A percentile compares a stretch with the other conserved stretches of the same genome.
Conservation (phyloP, 768 basidiomycete species). For the Termitomyces sp. region DNA sequence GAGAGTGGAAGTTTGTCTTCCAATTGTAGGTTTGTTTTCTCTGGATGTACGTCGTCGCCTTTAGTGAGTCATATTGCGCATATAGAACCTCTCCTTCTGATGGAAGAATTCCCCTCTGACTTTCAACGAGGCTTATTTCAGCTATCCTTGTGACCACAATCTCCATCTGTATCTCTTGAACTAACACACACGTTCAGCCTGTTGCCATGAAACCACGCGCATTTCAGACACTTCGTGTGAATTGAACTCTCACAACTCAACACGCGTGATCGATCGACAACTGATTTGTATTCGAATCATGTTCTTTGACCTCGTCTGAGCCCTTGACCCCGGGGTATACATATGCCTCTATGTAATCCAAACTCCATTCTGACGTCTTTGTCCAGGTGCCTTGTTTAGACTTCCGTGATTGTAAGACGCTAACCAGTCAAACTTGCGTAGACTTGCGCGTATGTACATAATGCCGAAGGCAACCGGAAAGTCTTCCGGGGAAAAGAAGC, state of each 20-base stretch:
- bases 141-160: background rate
- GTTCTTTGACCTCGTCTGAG: background rate
- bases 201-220: too few species aligned
- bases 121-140: background rate
- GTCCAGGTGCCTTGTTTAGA: too few species aligned
- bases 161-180: too few species aligned
- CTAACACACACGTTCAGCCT: too few species aligned
- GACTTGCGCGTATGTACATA: too few species aligned
- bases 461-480: background rate
- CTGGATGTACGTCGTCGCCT: background rate
- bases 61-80: background rate
- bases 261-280: background rate
- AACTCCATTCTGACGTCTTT: background rate
- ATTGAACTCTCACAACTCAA: background rate
- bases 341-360: background rate
- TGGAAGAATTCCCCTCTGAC: background rate
- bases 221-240: background rate
- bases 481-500: background rate
- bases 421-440: too few species aligned
- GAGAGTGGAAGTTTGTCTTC: background rate
- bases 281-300: background rate
- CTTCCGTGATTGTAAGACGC: background rate
- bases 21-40: background rate
- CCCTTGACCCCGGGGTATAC: background rate
- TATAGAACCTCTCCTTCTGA: background rate